Evolutionary conservation across 2,329 filamentous ascomycete genomes (phyloP), one percentile per base, ranked within the genome.

Genomic region (Penicillium concentricum): DNA sequence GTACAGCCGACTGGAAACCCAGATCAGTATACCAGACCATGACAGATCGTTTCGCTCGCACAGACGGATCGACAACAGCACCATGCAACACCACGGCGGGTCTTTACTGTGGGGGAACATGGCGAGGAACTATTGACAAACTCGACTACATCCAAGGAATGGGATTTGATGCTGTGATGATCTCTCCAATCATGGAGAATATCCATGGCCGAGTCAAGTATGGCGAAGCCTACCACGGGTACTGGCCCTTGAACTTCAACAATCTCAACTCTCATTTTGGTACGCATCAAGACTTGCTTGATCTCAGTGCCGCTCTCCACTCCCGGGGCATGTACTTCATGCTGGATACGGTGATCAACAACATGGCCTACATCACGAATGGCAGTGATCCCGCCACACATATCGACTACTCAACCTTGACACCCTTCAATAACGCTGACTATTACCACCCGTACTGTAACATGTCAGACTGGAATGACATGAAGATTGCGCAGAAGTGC

Each of bases 261-360:
- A 57, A 69, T 0, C 58, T 83, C 41, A 83, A 83, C 62, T 66
- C 71, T 4, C 76, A 81, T 56, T 82, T 81, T 56, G 81, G 81
- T 5, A 77, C 75, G 13, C 71, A 70, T 26, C 70, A 74, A 30
- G 80, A 82, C 60, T 66, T 83, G 53, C 74, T 77, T 35, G 77
- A 75, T 45, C 66, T 83, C 10, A 76, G 75, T 37, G 69, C 66
- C 30, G 75, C 78, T 9, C 66, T 82, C 12, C 81, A 82, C 64
- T 61, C 59, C 15, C 73, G 68, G 61, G 78, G 74, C 56, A 82
- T 79, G 79, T 81, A 78, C 59, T 61, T 83, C 12, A 82, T 82
- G 80, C 73, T 81, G 44, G 81, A 83, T 59, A 75, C 80, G 2
- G 80, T 82, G 10, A 75, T 79, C 38, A 82, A 82, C 65, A 78